Evolutionary conservation across 306 rosid genomes (phyloP), one percentile per base, ranked within the genome.

Genomic region (Trifolium pratense): DNA sequence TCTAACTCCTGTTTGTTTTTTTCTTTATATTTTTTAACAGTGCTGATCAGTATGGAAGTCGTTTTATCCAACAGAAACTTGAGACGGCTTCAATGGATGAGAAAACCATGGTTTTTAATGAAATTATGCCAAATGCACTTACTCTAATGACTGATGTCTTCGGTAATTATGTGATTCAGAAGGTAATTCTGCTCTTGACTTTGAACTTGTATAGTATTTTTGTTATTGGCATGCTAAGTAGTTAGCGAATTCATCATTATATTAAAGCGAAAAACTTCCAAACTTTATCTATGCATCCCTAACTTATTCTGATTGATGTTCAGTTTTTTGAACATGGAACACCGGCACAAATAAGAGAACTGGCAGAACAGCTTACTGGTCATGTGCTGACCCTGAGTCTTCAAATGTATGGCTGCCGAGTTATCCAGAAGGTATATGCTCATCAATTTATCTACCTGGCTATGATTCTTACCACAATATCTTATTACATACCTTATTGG

Each of bases 361-460:
- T 93, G 81, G 98, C 96, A 64, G 90, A 93, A 80, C 91, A 93
- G 61, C 96, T 93, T 76, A 80, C 89, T 10, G 85, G 85, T 58
- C 94, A 93, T 61, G 96, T 93, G 68, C 90, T 93, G 76, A 88
- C 92, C 42, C 88, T 91, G 48, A 85, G 97, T 88, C 98, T 93
- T 81, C 98, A 93, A 76, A 93, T 93, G 98, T 93, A 93, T 85
- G 98, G 98, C 66, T 93, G 98, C 78, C 91, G 98, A 21, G 98
- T 93, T 80, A 93, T 93, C 82, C 98, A 93, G 82, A 93, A 91
- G 97, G 97, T 93, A 78, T 93, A 78, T 46, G 75, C 23, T 39
- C 14, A 21, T 63, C 40, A 60, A 51, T 72, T 83, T 76, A 14
- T 53, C 73, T 42, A 5, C 62, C 60, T 67, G 62, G 1, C 9